Conservation (phyloP, 495 filamentous ascomycete genomes). For the Xylaria scruposa region DNA sequence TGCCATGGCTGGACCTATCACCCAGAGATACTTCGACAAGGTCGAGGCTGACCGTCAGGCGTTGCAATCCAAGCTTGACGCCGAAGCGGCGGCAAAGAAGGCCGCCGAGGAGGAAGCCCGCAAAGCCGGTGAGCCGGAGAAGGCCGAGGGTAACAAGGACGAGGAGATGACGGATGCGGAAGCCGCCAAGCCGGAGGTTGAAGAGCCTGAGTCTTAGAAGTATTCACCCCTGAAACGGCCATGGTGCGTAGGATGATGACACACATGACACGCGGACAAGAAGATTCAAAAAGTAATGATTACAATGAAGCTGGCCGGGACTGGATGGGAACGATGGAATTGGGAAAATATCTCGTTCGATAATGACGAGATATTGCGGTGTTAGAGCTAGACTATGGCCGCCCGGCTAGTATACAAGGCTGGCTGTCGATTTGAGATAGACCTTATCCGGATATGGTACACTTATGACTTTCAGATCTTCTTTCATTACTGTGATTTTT, state of each 20-base stretch:
- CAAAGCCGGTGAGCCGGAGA: constrained; percentile 54
- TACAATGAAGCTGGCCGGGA: constrained; percentile 10
- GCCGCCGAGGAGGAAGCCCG: constrained; percentile 69
- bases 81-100: constrained; percentile 81
- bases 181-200: constrained; percentile 51
- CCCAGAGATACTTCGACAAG: constrained; percentile 95
- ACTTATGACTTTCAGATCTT: constrained; percentile 4
- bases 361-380: constrained; percentile 20
- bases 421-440: constrained; percentile 24
- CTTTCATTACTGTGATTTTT: neutral
- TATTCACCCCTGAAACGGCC: neutral
- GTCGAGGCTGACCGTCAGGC: constrained; percentile 86
- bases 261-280: neutral
- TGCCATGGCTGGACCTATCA: constrained; percentile 86
- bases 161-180: constrained; percentile 66
- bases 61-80: constrained; percentile 75
- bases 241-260: neutral
- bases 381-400: constrained; percentile 27
- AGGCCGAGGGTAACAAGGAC: constrained; percentile 51
- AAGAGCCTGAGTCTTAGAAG: constrained; percentile 44
- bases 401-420: constrained; percentile 18
- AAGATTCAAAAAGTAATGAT: constrained; percentile 24
- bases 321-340: constrained; percentile 19
- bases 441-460: constrained; percentile 24
- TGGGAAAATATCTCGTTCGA: constrained; percentile 8